Evolutionary conservation across 805 yeast species (phyloP).

Genomic region (Yamadazyma akitaensis): DNA sequence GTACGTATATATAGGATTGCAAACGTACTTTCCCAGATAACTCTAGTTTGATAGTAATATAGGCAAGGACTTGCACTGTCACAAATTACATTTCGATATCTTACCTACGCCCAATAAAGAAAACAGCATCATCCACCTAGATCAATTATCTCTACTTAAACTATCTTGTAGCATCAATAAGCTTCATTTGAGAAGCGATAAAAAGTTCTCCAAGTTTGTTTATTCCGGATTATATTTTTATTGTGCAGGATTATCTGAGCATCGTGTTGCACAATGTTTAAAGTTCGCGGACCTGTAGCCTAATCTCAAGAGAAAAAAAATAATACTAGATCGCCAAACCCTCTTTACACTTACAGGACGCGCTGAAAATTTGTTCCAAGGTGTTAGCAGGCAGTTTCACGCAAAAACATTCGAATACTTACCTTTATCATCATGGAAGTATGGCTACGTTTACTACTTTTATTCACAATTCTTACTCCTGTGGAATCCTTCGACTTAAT

Average conservation of each 20-base stretch:
- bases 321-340: not conserved
- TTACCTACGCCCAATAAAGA: too few species aligned
- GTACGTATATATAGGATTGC: not conserved
- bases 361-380: not conserved
- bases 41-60: too few species aligned
- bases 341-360: not conserved
- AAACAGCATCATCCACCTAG: too few species aligned
- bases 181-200: too few species aligned
- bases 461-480: not conserved
- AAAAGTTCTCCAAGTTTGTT: too few species aligned
- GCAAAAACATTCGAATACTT: not conserved
- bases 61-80: too few species aligned
- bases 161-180: too few species aligned
- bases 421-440: not conserved
- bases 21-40: too few species aligned
- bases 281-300: not conserved
- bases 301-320: not conserved
- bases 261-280: not conserved
- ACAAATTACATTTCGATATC: too few species aligned
- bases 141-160: too few species aligned
- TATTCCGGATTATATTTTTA: too few species aligned
- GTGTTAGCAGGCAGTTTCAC: not conserved
- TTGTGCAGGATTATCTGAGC: not conserved
- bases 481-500: slow-evolving; percentile 3
- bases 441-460: not conserved